These are phyloP conservation scores for Cadophora gregata DNA, from an alignment of 2,329 filamentous ascomycete species.

Conservation along the genomic window DNA sequence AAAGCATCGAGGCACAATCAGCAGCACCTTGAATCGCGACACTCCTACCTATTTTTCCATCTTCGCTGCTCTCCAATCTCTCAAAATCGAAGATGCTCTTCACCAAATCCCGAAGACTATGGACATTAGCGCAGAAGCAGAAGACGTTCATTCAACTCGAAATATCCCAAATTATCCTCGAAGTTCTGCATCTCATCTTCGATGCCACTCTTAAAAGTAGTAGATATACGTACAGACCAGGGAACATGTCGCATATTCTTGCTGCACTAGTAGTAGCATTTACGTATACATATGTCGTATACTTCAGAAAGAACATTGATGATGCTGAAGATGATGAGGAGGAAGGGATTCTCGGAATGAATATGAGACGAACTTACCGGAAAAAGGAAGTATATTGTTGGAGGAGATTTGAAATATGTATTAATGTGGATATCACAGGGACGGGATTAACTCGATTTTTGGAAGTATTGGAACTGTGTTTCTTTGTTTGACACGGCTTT, in stretches of 20 bases:
- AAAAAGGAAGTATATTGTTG: no score
- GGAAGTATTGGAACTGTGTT: no score
- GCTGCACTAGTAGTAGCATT: no score
- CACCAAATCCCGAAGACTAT: not conserved
- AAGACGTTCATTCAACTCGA: not conserved
- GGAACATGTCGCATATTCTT: not conserved
- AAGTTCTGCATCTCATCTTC: not conserved
- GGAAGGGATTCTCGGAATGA: not conserved
- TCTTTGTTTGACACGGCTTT: no score
- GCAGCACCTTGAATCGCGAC: not conserved
- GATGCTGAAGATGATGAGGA: not conserved
- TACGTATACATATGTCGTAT: not conserved
- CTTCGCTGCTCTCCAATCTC: not conserved
- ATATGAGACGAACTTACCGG: no score
- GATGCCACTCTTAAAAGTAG: no score
- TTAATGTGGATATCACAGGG: no score
- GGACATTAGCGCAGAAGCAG: not conserved
- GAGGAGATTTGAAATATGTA: no score
- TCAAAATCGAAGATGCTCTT: not conserved
- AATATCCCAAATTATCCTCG: not conserved
- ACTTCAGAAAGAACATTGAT: not conserved
- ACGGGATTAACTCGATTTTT: no score
- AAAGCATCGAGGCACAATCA: not conserved
- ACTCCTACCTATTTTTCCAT: not conserved
- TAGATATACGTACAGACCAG: not conserved